Base-by-base conservation (phyloP, 2,329 filamentous ascomycete species). In the Aspergillus pseudoviridinutans region DNA sequence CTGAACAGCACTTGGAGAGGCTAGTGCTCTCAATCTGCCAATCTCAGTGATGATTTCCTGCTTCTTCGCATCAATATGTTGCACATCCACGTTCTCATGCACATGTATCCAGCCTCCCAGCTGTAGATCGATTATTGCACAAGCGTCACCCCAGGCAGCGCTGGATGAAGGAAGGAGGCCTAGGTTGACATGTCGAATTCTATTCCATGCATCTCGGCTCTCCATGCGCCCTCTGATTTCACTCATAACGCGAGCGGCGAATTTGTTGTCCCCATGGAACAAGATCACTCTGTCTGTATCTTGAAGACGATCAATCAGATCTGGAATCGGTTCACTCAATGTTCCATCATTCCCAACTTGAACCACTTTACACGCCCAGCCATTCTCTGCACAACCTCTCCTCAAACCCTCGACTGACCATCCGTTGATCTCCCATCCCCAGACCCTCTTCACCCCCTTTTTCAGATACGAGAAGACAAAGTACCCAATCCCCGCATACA, bases 401-500 rank as follows among this genome's bases (percentile, higher is more conserved):
- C 86, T 81, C 68, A 97, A 73, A 0, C 90, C 92, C 76, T 97
- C 91, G 35, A 96, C 83, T 63, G 87, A 92, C 87, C 92, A 90
- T 0, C 88, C 87, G 71, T 96, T 97, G 49, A 97, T 78, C 74
- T 97, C 93, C 89, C 91, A 97, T 65, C 91, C 90, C 46, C 94
- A 78, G 1, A 97, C 88, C 51, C 83, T 78, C 8, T 66, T 77
- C 66, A 92, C 77, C 0, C 91, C 91, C 20, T 88, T 83, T 58
- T 79, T 81, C 6, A 87, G 82, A 74, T 96, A 97, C 32, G 86
- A 89, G 68, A 97, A 96, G 3, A 89, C 85, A 74, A 97, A 97
- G 75, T 97, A 97, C 4, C 93, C 93, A 62, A 97, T 96, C 0
- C 93, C 93, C 0, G 90, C 91, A 76, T 96, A 97, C 58, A 97